phyloP scores from a whole-genome alignment of 2,329 filamentous ascomycete genomes.

The Cladosporium sp. region DNA sequence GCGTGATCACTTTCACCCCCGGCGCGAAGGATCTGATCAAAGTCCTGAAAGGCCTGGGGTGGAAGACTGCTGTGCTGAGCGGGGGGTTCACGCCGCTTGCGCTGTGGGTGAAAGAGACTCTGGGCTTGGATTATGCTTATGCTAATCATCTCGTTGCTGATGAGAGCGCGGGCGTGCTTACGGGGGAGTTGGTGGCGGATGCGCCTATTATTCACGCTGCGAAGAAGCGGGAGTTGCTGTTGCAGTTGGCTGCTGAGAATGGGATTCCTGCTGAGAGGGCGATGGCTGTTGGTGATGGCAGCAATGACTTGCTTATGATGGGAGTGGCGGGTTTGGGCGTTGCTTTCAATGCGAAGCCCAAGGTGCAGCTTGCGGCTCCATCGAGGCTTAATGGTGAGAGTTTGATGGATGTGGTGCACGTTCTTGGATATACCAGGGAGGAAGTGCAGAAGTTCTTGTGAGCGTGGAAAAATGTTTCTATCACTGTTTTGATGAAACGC shows the following conservation, averaged over 20 bases:
- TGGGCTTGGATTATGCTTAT: constrained; percentile 84
- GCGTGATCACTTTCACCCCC: constrained; percentile 75
- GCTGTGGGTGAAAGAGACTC: constrained; percentile 74
- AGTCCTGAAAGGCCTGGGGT: constrained; percentile 74
- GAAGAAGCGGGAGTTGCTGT: constrained; percentile 69
- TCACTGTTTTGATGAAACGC: background rate
- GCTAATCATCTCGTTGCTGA: constrained; percentile 80
- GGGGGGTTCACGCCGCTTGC: constrained; percentile 91
- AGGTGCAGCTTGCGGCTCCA: constrained; percentile 75
- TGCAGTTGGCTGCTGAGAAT: constrained; percentile 70
- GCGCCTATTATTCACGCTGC: constrained; percentile 74
- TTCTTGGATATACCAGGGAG: constrained; percentile 58
- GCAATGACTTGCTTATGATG: constrained; percentile 82
- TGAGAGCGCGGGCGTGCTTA: constrained; percentile 56
- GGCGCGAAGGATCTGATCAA: constrained; percentile 74
- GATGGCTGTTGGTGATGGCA: constrained; percentile 76
- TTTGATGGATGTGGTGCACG: constrained; percentile 69
- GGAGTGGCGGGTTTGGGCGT: constrained; percentile 72
- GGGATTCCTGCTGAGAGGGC: constrained; percentile 65
- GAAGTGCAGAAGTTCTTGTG: constrained; percentile 34
- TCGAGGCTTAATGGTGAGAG: constrained; percentile 70
- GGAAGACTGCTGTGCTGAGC: constrained; percentile 85
- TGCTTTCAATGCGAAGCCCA: constrained; percentile 81
- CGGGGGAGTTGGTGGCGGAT: constrained; percentile 68
- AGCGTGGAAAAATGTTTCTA: background rate